These are phyloP conservation scores for Aaosphaeria arxii DNA, from an alignment of 2,329 filamentous ascomycete genomes.

Conservation along the genomic window DNA sequence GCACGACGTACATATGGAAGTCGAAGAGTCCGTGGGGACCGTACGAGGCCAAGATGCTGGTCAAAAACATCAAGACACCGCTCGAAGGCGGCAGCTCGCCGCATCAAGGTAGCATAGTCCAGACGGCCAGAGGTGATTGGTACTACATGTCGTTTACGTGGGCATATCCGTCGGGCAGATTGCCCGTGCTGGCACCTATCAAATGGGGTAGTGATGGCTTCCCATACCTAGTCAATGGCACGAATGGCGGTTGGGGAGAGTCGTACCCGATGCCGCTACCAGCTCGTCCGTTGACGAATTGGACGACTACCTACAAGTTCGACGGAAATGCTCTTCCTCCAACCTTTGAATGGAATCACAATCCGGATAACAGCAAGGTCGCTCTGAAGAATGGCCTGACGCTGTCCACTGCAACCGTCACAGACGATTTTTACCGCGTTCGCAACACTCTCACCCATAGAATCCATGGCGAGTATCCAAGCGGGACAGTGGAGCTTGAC, in stretches of 20 bases:
- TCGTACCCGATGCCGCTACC: slow-evolving; percentile 31
- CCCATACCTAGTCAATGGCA: slow-evolving; percentile 37
- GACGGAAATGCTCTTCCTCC: slow-evolving; percentile 28
- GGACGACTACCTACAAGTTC: slow-evolving; percentile 45
- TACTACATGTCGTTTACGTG: slow-evolving; percentile 56
- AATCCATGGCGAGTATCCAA: slow-evolving; percentile 28
- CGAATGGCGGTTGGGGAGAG: slow-evolving; percentile 45
- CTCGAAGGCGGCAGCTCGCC: slow-evolving; percentile 42
- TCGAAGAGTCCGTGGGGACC: slow-evolving; percentile 49
- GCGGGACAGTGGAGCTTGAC: slow-evolving; percentile 48
- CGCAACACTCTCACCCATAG: slow-evolving; percentile 37
- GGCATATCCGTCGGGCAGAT: slow-evolving; percentile 52
- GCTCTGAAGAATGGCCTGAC: slow-evolving; percentile 33
- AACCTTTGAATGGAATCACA: slow-evolving; percentile 59
- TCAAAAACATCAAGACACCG: slow-evolving; percentile 37
- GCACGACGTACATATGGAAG: slow-evolving; percentile 46
- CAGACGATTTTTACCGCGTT: slow-evolving; percentile 43
- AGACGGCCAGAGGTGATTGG: slow-evolving; percentile 51
- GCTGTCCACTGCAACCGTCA: slow-evolving; percentile 48
- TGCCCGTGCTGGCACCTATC: slow-evolving; percentile 55
- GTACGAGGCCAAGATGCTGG: slow-evolving; percentile 45
- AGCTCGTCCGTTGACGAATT: slow-evolving; percentile 4
- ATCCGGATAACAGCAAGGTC: slow-evolving; percentile 45
- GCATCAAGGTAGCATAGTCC: slow-evolving; percentile 54
- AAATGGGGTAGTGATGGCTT: slow-evolving; percentile 51